Evolutionary conservation across 2,329 filamentous ascomycete genomes (phyloP).

Genomic region (Ascocoryne sarcoides): DNA sequence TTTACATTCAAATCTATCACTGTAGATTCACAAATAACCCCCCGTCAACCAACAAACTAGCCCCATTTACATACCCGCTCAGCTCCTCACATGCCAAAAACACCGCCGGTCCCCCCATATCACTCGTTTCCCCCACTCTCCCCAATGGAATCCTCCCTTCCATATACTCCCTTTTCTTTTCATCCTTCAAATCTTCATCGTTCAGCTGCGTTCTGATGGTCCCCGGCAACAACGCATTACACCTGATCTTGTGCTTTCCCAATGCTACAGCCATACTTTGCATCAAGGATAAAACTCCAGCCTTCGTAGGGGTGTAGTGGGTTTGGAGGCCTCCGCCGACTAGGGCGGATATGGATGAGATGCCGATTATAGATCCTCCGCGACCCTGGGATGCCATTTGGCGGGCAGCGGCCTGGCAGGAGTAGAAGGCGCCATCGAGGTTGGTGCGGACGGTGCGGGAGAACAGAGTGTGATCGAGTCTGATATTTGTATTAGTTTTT

Average conservation of each 20-base stretch:
- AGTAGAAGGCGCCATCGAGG: conserved; percentile 80
- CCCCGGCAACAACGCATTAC: conserved; percentile 76
- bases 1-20: conserved; percentile 29
- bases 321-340: conserved; percentile 71
- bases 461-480: conserved; percentile 61
- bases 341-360: conserved; percentile 65
- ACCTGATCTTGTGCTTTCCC: conserved; percentile 66
- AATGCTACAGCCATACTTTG: conserved; percentile 75
- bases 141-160: conserved; percentile 73
- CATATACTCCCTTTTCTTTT: conserved; percentile 67
- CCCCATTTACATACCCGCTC: conserved; percentile 73
- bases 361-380: conserved; percentile 72
- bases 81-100: conserved; percentile 74
- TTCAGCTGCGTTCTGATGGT: conserved; percentile 80
- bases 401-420: conserved; percentile 73
- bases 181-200: conserved; percentile 69
- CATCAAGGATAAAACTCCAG: conserved; percentile 71
- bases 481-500: conserved; percentile 20
- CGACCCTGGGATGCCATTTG: conserved; percentile 63
- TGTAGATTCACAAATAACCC: conserved; percentile 86
- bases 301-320: conserved; percentile 86
- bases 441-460: conserved; percentile 68
- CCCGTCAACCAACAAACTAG: conserved; percentile 79
- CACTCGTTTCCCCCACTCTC: conserved; percentile 59
- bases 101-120: conserved; percentile 75